Evolutionary conservation across 164 flowering plant genomes (phyloP), one percentile per base, ranked within the genome.

Genomic region (Magnolia officinalis): DNA sequence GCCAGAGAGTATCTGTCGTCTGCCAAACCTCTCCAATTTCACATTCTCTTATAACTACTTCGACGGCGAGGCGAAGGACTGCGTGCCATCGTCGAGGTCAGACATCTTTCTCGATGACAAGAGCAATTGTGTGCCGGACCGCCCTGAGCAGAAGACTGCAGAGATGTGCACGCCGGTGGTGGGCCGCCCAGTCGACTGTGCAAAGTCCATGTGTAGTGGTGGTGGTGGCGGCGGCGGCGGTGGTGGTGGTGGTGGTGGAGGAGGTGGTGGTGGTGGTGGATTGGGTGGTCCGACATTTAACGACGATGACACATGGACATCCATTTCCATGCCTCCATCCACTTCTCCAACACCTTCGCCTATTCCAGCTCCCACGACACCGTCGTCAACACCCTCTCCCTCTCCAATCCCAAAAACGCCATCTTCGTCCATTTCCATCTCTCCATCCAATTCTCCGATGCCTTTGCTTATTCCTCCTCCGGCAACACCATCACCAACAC

Each of bases 31-130:
- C 83, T 0, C 8, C 8, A 87, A 87, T 49, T 90, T 92, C 75
- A 81, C 87, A 1, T 90, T 84, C 76, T 82, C 94, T 2, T 23
- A 77, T 59, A 92, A 92, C 68, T 92, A 82, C 77, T 90, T 91
- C 79, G 84, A 78, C 13, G 87, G 84, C 0, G 86, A 81, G 81
- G 87, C 84, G 0, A 67, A 68, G 1, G 75, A 64, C 1, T 86
- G 93, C 74, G 21, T 73, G 21, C 79, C 89, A 1, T 21, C 67
- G 19, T 24, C 75, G 37, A 80, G 72, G 55, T 55, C 73, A 6
- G 79, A 72, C 2, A 49, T 80, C 1, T 76, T 11, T 2, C 73
- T 89, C 5, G 84, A 86, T 73, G 90, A 90, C 50, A n/a, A 5
- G 0, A 55, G 59, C 67, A 92, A 92, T 52, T 92, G 94, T 75